These are phyloP conservation scores for Pascua guehoae DNA, from an alignment of 1,284 basidiomycete species.

Conservation along the genomic window DNA sequence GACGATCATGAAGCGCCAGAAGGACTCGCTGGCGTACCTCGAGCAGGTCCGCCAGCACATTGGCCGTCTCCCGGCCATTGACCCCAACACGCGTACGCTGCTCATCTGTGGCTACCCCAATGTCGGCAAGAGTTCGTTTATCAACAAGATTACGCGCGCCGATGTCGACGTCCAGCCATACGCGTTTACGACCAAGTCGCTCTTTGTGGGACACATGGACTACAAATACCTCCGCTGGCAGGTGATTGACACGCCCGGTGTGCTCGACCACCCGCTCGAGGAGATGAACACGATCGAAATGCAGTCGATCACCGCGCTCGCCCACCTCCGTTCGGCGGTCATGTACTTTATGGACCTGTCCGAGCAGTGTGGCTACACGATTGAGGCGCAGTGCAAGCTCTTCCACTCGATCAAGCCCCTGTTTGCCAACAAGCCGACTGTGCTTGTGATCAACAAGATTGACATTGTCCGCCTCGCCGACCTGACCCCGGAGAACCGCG, in stretches of 20 bases:
- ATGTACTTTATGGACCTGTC: conserved; percentile 96
- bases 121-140: conserved; percentile 94
- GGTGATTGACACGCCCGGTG: conserved; percentile 92
- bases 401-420: conserved; percentile 97
- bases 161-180: conserved; percentile 98
- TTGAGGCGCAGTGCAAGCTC: conserved; percentile 92
- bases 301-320: conserved; percentile 95
- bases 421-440: conserved; percentile 82
- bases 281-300: conserved; percentile 99
- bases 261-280: conserved; percentile 82
- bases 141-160: conserved; percentile 95
- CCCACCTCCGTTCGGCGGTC: conserved; percentile 84
- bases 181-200: conserved; percentile 94
- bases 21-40: conserved; percentile 91
- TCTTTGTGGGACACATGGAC: conserved; percentile 94
- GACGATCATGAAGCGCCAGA: conserved; percentile 93
- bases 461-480: conserved; percentile 83
- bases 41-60: conserved; percentile 97
- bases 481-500: conserved; percentile 66
- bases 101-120: conserved; percentile 96
- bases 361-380: conserved; percentile 91
- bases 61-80: conserved; percentile 90
- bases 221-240: conserved; percentile 98
- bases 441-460: conserved; percentile 94
- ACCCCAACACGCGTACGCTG: conserved; percentile 88